Conservation (phyloP, 352 stramenopile species). For the Aphanomyces euteiches region DNA sequence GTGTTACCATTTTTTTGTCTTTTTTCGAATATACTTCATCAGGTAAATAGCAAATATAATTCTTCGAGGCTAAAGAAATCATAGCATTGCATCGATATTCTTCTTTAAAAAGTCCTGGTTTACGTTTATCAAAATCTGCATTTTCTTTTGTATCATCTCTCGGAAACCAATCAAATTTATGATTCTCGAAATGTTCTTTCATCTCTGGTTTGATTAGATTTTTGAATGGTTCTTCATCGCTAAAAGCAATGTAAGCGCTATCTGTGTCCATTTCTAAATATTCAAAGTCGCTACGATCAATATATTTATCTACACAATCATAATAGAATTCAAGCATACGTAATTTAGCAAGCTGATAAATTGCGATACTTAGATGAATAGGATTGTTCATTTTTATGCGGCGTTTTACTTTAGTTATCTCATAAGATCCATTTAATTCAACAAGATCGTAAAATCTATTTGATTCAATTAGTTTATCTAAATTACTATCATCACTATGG, state of each 20-base stretch:
- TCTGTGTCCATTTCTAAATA: slow-evolving; percentile 34
- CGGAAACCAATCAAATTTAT: slow-evolving; percentile 34
- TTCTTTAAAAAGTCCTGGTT: slow-evolving; percentile 35
- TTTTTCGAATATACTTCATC: slow-evolving; percentile 1
- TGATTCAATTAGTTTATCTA: slow-evolving; percentile 6
- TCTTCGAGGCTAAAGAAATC: slow-evolving; percentile 31
- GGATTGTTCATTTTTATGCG: slow-evolving; percentile 30
- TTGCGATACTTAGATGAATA: slow-evolving; percentile 32
- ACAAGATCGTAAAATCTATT: slow-evolving; percentile 25
- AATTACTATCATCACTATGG: slow-evolving; percentile 10
- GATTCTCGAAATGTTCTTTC: slow-evolving; percentile 27
- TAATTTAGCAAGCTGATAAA: slow-evolving; percentile 34
- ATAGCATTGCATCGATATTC: slow-evolving; percentile 35
- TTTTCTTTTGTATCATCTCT: slow-evolving; percentile 27
- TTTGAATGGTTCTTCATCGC: slow-evolving; percentile 31
- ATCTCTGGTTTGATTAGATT: slow-evolving; percentile 33
- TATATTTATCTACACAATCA: slow-evolving; percentile 30
- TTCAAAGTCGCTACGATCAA: slow-evolving; percentile 32
- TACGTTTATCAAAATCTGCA: slow-evolving; percentile 17
- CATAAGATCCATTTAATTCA: slow-evolving; percentile 26
- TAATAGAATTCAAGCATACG: slow-evolving; percentile 25
- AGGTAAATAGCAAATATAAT: slow-evolving; percentile 37
- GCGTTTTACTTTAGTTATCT: slow-evolving; percentile 27
- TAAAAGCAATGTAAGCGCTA: slow-evolving; percentile 32
- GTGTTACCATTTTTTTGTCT: background rate